Conservation (phyloP, 2,329 filamentous ascomycete species). For the Cytospora leucostoma region DNA sequence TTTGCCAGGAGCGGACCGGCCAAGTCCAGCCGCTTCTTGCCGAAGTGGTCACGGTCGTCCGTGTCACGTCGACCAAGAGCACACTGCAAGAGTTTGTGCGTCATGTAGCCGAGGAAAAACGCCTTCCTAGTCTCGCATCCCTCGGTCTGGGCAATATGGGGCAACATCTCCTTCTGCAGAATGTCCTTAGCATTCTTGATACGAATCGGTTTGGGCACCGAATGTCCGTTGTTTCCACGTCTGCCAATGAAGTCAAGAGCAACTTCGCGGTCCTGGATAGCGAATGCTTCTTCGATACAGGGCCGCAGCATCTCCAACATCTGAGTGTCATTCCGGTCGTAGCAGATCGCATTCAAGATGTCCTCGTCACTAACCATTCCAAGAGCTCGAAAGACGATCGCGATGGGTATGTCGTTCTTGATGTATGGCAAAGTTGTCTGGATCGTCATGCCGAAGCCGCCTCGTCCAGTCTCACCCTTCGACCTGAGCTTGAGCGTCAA, state of each 20-base stretch:
- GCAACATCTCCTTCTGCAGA: conserved; percentile 93
- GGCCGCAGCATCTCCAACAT: conserved; percentile 98
- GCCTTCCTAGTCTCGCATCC: conserved; percentile 95
- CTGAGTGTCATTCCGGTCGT: conserved; percentile 89
- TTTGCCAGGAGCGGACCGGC: conserved; percentile 94
- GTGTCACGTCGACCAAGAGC: conserved; percentile 89
- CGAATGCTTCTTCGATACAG: conserved; percentile 95
- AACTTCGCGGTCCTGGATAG: conserved; percentile 92
- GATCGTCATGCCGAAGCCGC: conserved; percentile 83
- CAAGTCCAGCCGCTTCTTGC: conserved; percentile 96
- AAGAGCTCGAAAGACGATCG: conserved; percentile 91
- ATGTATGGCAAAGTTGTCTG: conserved; percentile 91
- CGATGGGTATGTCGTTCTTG: conserved; percentile 90
- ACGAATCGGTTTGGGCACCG: conserved; percentile 80
- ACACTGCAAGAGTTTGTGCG: conserved; percentile 91
- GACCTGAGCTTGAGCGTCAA: conserved; percentile 87
- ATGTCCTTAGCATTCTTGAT: conserved; percentile 91
- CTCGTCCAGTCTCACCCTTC: conserved; percentile 78
- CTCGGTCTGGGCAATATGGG: conserved; percentile 93
- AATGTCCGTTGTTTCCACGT: conserved; percentile 72
- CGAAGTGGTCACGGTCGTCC: conserved; percentile 97
- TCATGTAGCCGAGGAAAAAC: conserved; percentile 99
- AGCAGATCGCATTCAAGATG: conserved; percentile 96
- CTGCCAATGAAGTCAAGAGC: conserved; percentile 95
- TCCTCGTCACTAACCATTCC: conserved; percentile 97